Base-by-base conservation (phyloP, 2,329 filamentous ascomycete genomes). In the Hymenoscyphus linearis region DNA sequence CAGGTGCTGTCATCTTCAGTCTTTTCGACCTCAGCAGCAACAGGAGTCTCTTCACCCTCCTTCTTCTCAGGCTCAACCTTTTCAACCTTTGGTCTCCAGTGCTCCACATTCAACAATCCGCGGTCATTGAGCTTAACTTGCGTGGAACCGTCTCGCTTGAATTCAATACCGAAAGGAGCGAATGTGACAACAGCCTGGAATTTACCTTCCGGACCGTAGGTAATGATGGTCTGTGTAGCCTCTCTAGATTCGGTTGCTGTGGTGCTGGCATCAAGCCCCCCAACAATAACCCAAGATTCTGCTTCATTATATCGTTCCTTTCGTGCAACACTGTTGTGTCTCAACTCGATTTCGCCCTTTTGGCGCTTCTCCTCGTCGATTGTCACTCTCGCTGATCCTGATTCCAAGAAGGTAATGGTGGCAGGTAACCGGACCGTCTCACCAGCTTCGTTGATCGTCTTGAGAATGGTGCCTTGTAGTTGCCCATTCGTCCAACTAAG, bases 271-370 rank as follows among this genome's bases (percentile, higher is more conserved):
- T 86, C 82, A 58, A 93, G 78, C 1, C 91, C 91, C 60, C 92
- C 93, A 52, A 96, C 90, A 64, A 99, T 82, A 25, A 88, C 85
- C 88, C 91, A 96, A 65, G 90, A 85, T 66, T 89, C 89, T 14
- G 88, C 89, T 76, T 97, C 95, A 69, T 97, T 96, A 75, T 98
- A 99, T 65, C 95, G 85, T 74, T 98, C 91, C 76, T 98, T 98
- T 68, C 91, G 85, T 5, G 85, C 88, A 68, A 85, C 85, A 76
- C 95, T 97, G 69, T 87, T 84, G 74, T 97, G 89, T 62, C 95
- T 84, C 61, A 99, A 79, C 67, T 91, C 87, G 64, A 99, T 96
- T 4, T 96, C 88, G 60, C 92, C 91, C 72, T 93, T 93, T 74
- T 89, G 85, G 62, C 95, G 85, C 77, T 86, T 91, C 77, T 97